Evolutionary conservation across 805 yeast genomes (phyloP), one percentile per base, ranked within the genome.

Genomic region (Kodamaea neixiangensis): DNA sequence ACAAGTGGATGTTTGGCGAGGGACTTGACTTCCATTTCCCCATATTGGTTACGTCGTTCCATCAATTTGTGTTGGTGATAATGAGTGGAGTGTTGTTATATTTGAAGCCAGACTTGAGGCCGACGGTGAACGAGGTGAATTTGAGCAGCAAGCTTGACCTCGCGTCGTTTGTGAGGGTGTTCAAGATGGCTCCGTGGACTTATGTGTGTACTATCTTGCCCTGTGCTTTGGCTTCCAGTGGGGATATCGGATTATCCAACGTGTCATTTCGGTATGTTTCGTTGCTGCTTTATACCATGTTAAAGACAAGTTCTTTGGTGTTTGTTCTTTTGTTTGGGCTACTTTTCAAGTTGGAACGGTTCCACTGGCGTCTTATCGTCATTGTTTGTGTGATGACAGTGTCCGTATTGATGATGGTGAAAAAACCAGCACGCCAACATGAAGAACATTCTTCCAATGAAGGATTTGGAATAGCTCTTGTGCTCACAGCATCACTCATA

Each of bases 1-100:
- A 94, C 75, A 92, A 92, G 71, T 91, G 97, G 97, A 93, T 93
- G 97, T 94, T 93, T 72, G 92, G 93, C 37, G 22, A 43, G 40
- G 87, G 89, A 15, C 73, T 92, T 50, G 82, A 88, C 62, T 86
- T 94, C 60, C 80, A 82, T 29, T 94, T 83, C 63, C 99, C 99
- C 1, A 79, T 94, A 18, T 70, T 92, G 22, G 82, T 92, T 48
- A 94, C 99, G 0, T 76, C 92, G 3, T 77, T 85, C 58, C 99
- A 94, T 70, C 98, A 94, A 70, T 62, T 86, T 21, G 80, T 86
- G 44, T 79, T 90, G 40, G 72, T 87, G 52, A 49, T 73, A 41
- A 61, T 87, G 33, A 80, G 93, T 47, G 64, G 77, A 3, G 39
- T 65, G 20, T 70, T 77, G 44, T 55, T 87, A 50, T 66, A 73